Conservation (phyloP, 2,329 filamentous ascomycete species). For the Sclerotinia subarctica region DNA sequence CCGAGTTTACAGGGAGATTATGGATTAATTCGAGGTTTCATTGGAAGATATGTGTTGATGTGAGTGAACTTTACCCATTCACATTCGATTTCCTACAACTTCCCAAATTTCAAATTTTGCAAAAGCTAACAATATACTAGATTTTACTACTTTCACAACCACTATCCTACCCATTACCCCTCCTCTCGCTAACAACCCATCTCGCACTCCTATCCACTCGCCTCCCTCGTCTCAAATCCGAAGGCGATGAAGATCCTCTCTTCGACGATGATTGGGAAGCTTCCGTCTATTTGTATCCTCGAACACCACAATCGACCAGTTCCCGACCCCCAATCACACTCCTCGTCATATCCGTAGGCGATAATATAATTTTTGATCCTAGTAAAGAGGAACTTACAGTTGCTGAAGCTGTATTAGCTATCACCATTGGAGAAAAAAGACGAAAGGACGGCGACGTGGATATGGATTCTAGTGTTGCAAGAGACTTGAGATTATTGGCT, state of each 20-base stretch:
- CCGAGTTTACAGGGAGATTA: constrained; percentile 65
- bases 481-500: constrained; percentile 58
- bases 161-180: constrained; percentile 85
- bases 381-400: constrained; percentile 88
- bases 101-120: background rate
- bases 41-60: constrained; percentile 95
- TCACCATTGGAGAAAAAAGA: constrained; percentile 63
- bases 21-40: constrained; percentile 90
- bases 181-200: constrained; percentile 89
- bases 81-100: background rate
- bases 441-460: constrained; percentile 41
- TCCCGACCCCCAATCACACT: constrained; percentile 80
- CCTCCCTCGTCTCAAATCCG: constrained; percentile 79
- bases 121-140: constrained; percentile 45
- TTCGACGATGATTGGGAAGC: constrained; percentile 98
- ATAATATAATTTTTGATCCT: constrained; percentile 93
- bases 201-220: constrained; percentile 86
- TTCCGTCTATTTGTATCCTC: constrained; percentile 67
- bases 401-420: constrained; percentile 81
- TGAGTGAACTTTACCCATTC: constrained; percentile 40
- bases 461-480: constrained; percentile 39
- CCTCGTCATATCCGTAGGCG: constrained; percentile 79
- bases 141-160: constrained; percentile 91
- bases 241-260: constrained; percentile 90
- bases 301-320: constrained; percentile 30